These are phyloP conservation scores for Bipolaris cookei DNA, from an alignment of 2,329 filamentous ascomycete genomes.

Conservation along the genomic window DNA sequence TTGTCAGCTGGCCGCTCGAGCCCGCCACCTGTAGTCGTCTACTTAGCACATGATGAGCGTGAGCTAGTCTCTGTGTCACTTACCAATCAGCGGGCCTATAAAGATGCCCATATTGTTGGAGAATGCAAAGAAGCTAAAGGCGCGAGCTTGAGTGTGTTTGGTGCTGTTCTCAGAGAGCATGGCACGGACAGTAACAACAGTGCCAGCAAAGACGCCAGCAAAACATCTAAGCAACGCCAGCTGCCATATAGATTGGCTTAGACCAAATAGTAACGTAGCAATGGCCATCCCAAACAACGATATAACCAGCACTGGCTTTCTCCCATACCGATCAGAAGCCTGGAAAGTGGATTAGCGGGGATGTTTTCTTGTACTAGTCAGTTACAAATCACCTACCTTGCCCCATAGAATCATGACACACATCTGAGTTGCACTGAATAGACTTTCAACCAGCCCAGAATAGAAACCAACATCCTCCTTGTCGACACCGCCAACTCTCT, in stretches of 20 bases:
- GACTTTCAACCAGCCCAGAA: conserved; percentile 71
- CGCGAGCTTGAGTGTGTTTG: conserved; percentile 70
- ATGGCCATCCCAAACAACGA: conserved; percentile 69
- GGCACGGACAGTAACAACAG: conserved; percentile 74
- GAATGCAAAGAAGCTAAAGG: conserved; percentile 80
- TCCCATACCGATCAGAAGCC: conserved; percentile 70
- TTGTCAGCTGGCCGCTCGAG: conserved; percentile 71
- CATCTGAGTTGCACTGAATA: conserved; percentile 79
- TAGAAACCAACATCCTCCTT: conserved; percentile 79
- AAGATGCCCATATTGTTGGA: conserved; percentile 76
- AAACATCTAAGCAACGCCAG: conserved; percentile 76
- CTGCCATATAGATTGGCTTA: conserved; percentile 70
- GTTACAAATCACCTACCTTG: conserved; percentile 22
- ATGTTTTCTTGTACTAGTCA: not conserved
- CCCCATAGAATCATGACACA: conserved; percentile 77
- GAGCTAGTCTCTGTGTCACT: not conserved
- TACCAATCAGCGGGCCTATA: conserved; percentile 68
- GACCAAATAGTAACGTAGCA: conserved; percentile 69
- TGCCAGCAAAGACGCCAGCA: conserved; percentile 76
- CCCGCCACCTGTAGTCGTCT: conserved; percentile 61
- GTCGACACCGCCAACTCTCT: conserved; percentile 66
- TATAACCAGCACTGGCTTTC: conserved; percentile 73
- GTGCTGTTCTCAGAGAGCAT: conserved; percentile 79
- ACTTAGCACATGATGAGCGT: not conserved
- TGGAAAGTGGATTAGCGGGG: conserved; percentile 10